phyloP scores from a whole-genome alignment of 768 basidiomycete species.

The Strobilomyces echinocephalus region DNA sequence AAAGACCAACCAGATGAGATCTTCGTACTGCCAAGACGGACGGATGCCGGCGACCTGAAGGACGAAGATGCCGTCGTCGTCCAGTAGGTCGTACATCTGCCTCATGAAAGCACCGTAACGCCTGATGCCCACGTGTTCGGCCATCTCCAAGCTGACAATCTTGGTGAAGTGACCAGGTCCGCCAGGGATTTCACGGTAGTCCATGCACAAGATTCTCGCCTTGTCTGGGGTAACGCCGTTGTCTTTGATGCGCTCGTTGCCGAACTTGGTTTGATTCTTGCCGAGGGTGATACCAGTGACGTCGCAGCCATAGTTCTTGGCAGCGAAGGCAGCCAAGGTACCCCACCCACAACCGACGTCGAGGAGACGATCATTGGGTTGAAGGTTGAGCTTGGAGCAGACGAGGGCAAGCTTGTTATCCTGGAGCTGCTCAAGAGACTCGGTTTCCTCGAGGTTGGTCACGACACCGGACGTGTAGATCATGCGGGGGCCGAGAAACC shows the following conservation, averaged over 20 bases:
- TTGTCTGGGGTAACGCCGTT: constrained; percentile 71
- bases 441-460: constrained; percentile 58
- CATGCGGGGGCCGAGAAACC: constrained; percentile 95
- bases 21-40: constrained; percentile 97
- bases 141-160: constrained; percentile 97
- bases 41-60: constrained; percentile 97
- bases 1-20: constrained; percentile 76
- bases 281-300: constrained; percentile 93
- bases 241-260: constrained; percentile 76
- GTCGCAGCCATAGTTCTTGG: constrained; percentile 96
- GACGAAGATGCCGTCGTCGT: constrained; percentile 92
- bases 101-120: constrained; percentile 84
- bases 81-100: constrained; percentile 89
- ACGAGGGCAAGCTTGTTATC: constrained; percentile 97
- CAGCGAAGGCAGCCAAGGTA: constrained; percentile 88
- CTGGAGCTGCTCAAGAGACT: constrained; percentile 91
- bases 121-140: constrained; percentile 97
- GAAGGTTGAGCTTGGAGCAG: constrained; percentile 88
- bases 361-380: constrained; percentile 78
- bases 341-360: constrained; percentile 97
- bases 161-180: constrained; percentile 77
- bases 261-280: constrained; percentile 88
- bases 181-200: constrained; percentile 87
- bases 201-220: constrained; percentile 88
- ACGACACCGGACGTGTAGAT: constrained; percentile 96